Evolutionary conservation across 176 grass and related monocot species (phyloP), one percentile per base, ranked within the genome.

Genomic region (Oryza punctata): DNA sequence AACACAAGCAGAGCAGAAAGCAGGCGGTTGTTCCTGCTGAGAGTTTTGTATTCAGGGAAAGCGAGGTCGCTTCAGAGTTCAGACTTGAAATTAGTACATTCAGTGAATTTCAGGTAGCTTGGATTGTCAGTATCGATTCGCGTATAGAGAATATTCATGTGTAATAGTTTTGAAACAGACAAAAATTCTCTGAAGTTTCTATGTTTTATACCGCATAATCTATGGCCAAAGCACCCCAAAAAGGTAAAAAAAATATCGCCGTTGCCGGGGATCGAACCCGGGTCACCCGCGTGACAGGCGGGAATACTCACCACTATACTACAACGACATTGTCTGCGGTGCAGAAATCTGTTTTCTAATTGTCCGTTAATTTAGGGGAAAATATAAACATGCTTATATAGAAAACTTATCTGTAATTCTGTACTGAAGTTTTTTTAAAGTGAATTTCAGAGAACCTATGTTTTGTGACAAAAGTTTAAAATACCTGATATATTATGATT

Each of bases 231-330:
- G 3, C 45, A 47, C 45, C 12, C 9, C 40, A 38, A 13, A 46
- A 0, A 47, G 12, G 3, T 5, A 60, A 23, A 60, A 23, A 43
- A 24, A 7, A 15, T 7, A 15, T 0, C 89, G 90, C 92, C 90
- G 90, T 90, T 97, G 92, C 90, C 88, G 95, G 94, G 92, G 90
- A 97, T 97, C 92, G 92, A 97, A 97, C 94, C 88, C 92, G 90
- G 88, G 90, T 93, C 86, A 19, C 84, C 84, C 84, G 89, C 95
- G 91, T 95, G 95, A 93, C 95, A 94, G 95, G 92, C 92, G 90
- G 88, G 87, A 85, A 98, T 93, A 98, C 95, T 94, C 69, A 94
- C 89, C 95, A 98, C 90, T 93, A 91, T 94, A 88, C 92, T 98
- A 94, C 57, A 61, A 24, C 57, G 9, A 61, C 57, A 11, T 61